Conservation (phyloP, 2,329 filamentous ascomycete species). For the Tolypocladium tropicale region DNA sequence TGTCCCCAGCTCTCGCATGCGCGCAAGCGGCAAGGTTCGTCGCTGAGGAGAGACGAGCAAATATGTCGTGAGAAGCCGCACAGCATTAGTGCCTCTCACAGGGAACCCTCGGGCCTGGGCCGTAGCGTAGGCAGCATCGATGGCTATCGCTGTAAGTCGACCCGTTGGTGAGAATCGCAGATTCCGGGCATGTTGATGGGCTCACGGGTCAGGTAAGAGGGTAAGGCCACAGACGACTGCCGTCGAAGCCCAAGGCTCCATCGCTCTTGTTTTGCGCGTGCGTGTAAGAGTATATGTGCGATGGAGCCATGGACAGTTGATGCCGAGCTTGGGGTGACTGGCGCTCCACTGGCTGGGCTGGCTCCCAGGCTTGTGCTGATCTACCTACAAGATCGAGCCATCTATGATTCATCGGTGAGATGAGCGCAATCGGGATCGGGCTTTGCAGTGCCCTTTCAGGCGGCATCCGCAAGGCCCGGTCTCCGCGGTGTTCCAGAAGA, state of each 20-base stretch:
- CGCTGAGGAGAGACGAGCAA: conserved; percentile 12
- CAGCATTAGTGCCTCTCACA: conserved; percentile 15
- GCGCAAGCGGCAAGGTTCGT: conserved; percentile 3
- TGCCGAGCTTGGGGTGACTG: background rate
- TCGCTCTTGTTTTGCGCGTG: too few species aligned
- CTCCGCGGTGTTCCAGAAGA: background rate
- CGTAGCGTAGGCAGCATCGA: background rate
- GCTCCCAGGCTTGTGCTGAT: too few species aligned
- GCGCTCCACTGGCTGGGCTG: background rate
- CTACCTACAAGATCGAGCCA: too few species aligned
- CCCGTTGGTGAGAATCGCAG: background rate
- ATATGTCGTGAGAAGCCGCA: conserved; percentile 11
- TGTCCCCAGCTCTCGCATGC: conserved; percentile 2
- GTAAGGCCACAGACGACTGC: background rate
- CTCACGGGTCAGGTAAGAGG: background rate
- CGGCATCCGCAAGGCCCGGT: background rate
- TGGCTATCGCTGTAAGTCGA: background rate
- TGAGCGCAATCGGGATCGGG: background rate
- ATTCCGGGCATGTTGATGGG: background rate
- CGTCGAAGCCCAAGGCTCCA: too few species aligned
- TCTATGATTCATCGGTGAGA: background rate
- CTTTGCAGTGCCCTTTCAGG: background rate
- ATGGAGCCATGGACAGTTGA: background rate
- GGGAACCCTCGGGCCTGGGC: background rate
- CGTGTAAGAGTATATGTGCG: too few species aligned